Percentiles rank a stretch among this genome's conserved stretches.
phyloP scores from a whole-genome alignment of 1,139 yeast species.

The Scheffersomyces insectosa region DNA sequence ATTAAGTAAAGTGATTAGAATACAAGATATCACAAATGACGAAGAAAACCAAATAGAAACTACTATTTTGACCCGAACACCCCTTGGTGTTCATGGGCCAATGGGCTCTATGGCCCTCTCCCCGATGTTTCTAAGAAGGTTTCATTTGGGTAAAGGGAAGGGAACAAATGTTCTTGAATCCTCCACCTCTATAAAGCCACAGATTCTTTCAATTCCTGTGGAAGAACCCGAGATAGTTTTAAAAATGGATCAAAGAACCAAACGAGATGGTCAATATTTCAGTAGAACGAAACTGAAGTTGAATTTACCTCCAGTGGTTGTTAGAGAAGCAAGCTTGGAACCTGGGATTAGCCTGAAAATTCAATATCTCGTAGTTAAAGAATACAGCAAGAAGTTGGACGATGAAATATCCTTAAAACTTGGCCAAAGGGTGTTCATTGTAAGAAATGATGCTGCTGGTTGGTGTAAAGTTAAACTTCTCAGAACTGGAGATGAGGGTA shows the following conservation, averaged over 20 bases:
- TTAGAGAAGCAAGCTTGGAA: background rate
- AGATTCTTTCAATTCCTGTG: background rate
- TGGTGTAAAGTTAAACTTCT: constrained; percentile 36
- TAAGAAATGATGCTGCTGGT: constrained; percentile 36
- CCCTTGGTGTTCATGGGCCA: too few species aligned
- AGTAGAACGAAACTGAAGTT: constrained; percentile 1
- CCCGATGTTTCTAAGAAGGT: constrained; percentile 37
- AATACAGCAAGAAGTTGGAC: constrained; percentile 27
- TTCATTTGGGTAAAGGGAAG: constrained; percentile 18
- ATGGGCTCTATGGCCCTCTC: constrained; percentile 17
- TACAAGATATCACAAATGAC: constrained; percentile 5
- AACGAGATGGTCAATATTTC: background rate
- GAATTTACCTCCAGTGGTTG: background rate
- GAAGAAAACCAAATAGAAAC: constrained; percentile 3
- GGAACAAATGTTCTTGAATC: background rate
- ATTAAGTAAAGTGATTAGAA: constrained; percentile 18
- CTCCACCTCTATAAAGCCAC: constrained; percentile 1
- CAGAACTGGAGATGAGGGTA: constrained; percentile 21
- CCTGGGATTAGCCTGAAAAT: background rate
- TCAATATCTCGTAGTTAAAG: constrained; percentile 23
- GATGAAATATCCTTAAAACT: constrained; percentile 36
- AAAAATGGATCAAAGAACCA: background rate
- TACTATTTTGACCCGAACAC: too few species aligned
- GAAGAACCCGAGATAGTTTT: too few species aligned
- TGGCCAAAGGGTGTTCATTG: constrained; percentile 33